phyloP scores from a whole-genome alignment of 2,329 filamentous ascomycete species.

The Botrytis sinoallii region DNA sequence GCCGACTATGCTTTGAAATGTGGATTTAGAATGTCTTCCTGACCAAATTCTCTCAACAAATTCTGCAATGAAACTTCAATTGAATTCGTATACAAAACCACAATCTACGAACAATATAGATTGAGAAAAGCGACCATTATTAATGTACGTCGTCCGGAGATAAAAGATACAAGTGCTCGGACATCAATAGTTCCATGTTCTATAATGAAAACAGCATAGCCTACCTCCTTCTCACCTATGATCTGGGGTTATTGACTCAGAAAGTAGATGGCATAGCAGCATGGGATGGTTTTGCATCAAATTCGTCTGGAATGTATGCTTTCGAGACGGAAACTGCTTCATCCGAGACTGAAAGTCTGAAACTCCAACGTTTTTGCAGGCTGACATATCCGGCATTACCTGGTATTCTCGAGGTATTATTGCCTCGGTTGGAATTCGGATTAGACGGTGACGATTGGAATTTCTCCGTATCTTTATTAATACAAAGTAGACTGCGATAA shows the following conservation, averaged over 20 bases:
- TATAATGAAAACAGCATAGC: conserved; percentile 1
- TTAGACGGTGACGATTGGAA: background rate
- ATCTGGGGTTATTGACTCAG: background rate
- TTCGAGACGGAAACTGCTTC: conserved; percentile 8
- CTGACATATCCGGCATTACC: background rate
- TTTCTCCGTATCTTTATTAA: background rate
- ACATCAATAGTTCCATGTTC: background rate
- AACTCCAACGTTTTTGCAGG: background rate
- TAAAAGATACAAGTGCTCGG: background rate
- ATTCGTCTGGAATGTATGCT: conserved; percentile 8
- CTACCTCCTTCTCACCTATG: background rate
- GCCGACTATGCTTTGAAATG: background rate
- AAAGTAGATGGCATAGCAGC: background rate
- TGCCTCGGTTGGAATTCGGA: background rate
- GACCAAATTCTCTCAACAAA: background rate
- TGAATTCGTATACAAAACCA: background rate
- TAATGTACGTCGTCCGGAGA: background rate
- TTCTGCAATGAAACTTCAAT: background rate
- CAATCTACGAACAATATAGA: background rate
- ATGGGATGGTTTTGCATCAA: background rate
- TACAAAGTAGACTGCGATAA: background rate
- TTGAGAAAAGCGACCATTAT: background rate
- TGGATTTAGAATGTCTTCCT: background rate
- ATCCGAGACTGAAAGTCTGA: conserved; percentile 14
- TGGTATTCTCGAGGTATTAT: background rate